Evolutionary conservation across 116 monocot genomes (phyloP).

Genomic region (Papilionanthe hybrid): DNA sequence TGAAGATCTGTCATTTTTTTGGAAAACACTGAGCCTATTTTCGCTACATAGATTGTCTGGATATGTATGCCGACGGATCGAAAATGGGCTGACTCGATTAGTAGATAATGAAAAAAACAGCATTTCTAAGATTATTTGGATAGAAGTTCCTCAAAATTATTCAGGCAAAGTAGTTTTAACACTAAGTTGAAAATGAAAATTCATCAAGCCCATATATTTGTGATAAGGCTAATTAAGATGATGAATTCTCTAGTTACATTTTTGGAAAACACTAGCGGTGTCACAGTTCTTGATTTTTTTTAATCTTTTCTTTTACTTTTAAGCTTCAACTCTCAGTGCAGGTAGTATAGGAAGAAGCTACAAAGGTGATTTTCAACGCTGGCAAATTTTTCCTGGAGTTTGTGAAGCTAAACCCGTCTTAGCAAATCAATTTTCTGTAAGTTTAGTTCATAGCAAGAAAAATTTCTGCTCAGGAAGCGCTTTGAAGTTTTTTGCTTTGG

Average conservation of each 20-base stretch:
- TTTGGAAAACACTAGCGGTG: background rate
- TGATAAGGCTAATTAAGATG: background rate
- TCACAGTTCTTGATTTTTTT: background rate
- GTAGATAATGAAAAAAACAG: too few relatives aligned
- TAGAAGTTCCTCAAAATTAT: too few relatives aligned
- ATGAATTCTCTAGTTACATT: background rate
- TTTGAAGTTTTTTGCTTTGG: too few relatives aligned
- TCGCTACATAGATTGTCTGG: background rate
- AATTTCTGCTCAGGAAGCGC: too few relatives aligned
- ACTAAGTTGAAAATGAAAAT: background rate
- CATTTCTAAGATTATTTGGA: too few relatives aligned
- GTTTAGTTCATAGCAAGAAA: constrained; percentile 6
- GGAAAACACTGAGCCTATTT: background rate
- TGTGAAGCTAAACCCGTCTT: constrained; percentile 72
- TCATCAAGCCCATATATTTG: background rate
- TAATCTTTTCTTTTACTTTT: background rate
- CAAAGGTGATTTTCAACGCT: constrained; percentile 78
- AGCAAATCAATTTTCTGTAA: constrained; percentile 96
- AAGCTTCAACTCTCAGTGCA: constrained; percentile 43
- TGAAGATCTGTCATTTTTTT: background rate
- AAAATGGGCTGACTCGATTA: too few relatives aligned
- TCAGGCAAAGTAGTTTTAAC: too few relatives aligned
- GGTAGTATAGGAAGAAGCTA: constrained; percentile 97
- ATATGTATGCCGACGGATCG: background rate
- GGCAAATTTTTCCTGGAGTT: constrained; percentile 75